phyloP scores from a whole-genome alignment of 2,329 filamentous ascomycete species.

The Colletotrichum costaricense region DNA sequence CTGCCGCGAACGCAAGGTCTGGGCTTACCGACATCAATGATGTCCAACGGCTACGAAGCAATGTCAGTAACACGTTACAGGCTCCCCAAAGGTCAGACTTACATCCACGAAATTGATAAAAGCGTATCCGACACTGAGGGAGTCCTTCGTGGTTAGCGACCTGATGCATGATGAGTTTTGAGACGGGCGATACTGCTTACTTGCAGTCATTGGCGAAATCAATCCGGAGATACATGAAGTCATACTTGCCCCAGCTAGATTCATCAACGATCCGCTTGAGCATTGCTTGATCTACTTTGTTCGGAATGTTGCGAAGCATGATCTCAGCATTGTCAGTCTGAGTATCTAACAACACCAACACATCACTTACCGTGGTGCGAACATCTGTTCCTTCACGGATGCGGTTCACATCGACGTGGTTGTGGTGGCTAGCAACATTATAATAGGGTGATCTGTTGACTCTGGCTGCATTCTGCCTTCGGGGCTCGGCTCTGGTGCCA shows the following conservation, averaged over 20 bases:
- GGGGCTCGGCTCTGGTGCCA: conserved; percentile 51
- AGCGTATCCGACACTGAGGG: conserved; percentile 86
- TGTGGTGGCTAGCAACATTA: conserved; percentile 65
- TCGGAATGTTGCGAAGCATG: conserved; percentile 95
- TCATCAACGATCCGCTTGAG: conserved; percentile 84
- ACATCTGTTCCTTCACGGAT: conserved; percentile 77
- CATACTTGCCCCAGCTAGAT: conserved; percentile 84
- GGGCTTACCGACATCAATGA: conserved; percentile 69
- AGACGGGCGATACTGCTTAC: conserved; percentile 58
- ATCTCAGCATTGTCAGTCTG: conserved; percentile 66
- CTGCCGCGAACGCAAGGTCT: conserved; percentile 31
- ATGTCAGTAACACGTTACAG: conserved; percentile 48
- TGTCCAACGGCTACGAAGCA: conserved; percentile 71
- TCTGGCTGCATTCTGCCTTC: conserved; percentile 62
- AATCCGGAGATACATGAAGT: conserved; percentile 95
- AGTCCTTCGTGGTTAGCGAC: not conserved
- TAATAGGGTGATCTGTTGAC: conserved; percentile 59
- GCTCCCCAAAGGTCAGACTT: conserved; percentile 46
- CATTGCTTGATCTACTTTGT: conserved; percentile 83
- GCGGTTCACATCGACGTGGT: conserved; percentile 70
- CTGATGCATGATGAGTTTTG: not conserved
- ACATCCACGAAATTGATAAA: conserved; percentile 95
- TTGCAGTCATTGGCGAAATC: conserved; percentile 88
- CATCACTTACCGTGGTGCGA: conserved; percentile 73
- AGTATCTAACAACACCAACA: not conserved